These are phyloP conservation scores for Boechera stricta DNA, from an alignment of 345 rosid species.

Conservation along the genomic window DNA sequence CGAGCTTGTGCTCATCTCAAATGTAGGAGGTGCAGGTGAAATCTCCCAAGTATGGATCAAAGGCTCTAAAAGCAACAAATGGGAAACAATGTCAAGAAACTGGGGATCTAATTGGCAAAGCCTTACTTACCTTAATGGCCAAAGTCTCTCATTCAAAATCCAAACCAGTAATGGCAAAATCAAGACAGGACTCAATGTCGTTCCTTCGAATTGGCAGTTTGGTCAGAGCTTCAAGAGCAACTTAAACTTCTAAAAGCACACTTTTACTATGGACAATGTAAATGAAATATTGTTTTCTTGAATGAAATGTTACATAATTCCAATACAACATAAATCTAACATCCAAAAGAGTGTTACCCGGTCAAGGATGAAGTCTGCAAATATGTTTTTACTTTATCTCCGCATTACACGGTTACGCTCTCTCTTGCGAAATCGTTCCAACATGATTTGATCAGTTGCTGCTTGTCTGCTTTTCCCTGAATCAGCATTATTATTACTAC, in stretches of 20 bases:
- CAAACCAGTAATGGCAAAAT: constrained; percentile 55
- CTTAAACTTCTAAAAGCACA: constrained; percentile 51
- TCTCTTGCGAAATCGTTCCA: constrained; percentile 93
- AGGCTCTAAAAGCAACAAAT: constrained; percentile 59
- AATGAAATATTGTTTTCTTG: constrained; percentile 23
- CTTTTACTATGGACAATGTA: constrained; percentile 8
- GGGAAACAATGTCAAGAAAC: constrained; percentile 71
- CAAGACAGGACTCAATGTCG: constrained; percentile 52
- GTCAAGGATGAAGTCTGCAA: constrained; percentile 10
- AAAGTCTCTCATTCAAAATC: constrained; percentile 65
- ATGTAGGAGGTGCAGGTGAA: constrained; percentile 69
- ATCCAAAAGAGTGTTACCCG: constrained; percentile 22
- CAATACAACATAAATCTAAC: constrained; percentile 22
- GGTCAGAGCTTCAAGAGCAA: constrained; percentile 70
- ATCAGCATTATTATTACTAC: constrained; percentile 46
- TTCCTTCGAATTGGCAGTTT: constrained; percentile 64
- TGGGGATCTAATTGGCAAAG: constrained; percentile 81
- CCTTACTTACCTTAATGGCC: constrained; percentile 64
- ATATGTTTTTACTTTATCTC: constrained; percentile 52
- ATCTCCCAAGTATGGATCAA: constrained; percentile 58
- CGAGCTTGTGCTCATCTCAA: constrained; percentile 68
- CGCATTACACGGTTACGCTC: constrained; percentile 93
- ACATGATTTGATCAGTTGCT: constrained; percentile 91
- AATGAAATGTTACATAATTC: constrained; percentile 30
- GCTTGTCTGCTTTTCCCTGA: constrained; percentile 84